phyloP scores from a whole-genome alignment of 139 green algal species.

The Chlorella sorokiniana region DNA sequence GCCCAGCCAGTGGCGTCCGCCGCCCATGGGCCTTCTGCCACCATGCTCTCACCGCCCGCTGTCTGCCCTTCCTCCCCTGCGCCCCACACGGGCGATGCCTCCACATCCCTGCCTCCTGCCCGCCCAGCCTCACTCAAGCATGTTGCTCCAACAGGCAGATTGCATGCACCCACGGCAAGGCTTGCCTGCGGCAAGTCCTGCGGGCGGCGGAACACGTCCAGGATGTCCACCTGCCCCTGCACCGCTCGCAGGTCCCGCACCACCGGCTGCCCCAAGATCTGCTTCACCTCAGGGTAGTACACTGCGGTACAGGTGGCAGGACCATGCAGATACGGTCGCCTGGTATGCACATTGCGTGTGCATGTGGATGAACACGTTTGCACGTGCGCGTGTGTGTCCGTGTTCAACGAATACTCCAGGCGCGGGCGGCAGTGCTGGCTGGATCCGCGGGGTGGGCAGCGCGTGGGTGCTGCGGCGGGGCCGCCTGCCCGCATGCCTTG shows the following conservation, averaged over 20 bases:
- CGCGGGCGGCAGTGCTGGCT: too few relatives aligned
- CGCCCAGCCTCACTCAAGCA: neutral
- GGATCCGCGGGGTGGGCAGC: too few relatives aligned
- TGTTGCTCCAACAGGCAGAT: neutral
- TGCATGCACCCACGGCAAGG: neutral
- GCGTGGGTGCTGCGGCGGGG: too few relatives aligned
- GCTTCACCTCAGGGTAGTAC: conserved; percentile 58
- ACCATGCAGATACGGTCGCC: too few relatives aligned
- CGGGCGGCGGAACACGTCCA: conserved; percentile 52
- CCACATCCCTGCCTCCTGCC: neutral
- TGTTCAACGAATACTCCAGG: too few relatives aligned
- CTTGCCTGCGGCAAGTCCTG: conserved; percentile 13
- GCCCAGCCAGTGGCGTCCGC: too few relatives aligned
- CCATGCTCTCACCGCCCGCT: too few relatives aligned
- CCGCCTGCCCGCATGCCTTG: too few relatives aligned
- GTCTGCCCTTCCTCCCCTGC: too few relatives aligned
- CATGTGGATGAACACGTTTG: neutral
- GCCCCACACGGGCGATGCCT: too few relatives aligned
- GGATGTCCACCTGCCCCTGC: conserved; percentile 44
- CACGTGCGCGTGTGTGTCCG: too few relatives aligned
- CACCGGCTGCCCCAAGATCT: conserved; percentile 61
- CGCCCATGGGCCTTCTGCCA: too few relatives aligned
- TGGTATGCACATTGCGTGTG: neutral
- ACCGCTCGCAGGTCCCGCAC: conserved; percentile 52
- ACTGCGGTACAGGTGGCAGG: conserved; percentile 18